Percentiles rank a stretch among this genome's conserved stretches.
phyloP scores from a whole-genome alignment of 2,329 filamentous ascomycete genomes.

The Paecilomyces niveus region DNA sequence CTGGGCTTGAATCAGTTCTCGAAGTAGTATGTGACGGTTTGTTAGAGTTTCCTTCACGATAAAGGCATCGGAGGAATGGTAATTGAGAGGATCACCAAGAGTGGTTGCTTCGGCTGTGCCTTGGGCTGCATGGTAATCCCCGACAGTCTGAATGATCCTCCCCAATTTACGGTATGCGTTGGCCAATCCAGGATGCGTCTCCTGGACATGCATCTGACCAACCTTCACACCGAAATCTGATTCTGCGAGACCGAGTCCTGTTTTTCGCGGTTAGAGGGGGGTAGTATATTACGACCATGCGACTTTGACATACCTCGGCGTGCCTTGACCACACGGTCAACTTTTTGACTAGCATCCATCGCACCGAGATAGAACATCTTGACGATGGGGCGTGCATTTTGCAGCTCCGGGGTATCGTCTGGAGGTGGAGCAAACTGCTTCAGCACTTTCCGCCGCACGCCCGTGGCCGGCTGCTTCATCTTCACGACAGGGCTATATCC shows the following conservation, averaged over 20 bases:
- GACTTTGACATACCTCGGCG: conserved; percentile 61
- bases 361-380: conserved; percentile 93
- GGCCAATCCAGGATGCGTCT: conserved; percentile 78
- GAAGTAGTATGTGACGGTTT: conserved; percentile 91
- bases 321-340: conserved; percentile 88
- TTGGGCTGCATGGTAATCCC: conserved; percentile 93
- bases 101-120: conserved; percentile 95
- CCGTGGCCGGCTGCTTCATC: conserved; percentile 94
- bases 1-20: conserved; percentile 87
- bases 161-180: conserved; percentile 94
- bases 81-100: conserved; percentile 84
- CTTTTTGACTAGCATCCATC: conserved; percentile 96
- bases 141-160: conserved; percentile 84
- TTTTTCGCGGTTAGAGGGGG: conserved; percentile 4
- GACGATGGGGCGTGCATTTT: conserved; percentile 80
- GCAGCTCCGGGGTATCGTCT: conserved; percentile 91
- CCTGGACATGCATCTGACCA: conserved; percentile 77
- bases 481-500: conserved; percentile 94
- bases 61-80: conserved; percentile 91
- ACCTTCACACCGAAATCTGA: conserved; percentile 91
- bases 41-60: conserved; percentile 98
- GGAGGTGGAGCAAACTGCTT: conserved; percentile 98
- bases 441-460: conserved; percentile 86
- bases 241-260: conserved; percentile 84
- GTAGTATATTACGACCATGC: conserved; percentile 2